phyloP scores from a whole-genome alignment of 2,329 filamentous ascomycete species.

The Colletotrichum tamarilloi region DNA sequence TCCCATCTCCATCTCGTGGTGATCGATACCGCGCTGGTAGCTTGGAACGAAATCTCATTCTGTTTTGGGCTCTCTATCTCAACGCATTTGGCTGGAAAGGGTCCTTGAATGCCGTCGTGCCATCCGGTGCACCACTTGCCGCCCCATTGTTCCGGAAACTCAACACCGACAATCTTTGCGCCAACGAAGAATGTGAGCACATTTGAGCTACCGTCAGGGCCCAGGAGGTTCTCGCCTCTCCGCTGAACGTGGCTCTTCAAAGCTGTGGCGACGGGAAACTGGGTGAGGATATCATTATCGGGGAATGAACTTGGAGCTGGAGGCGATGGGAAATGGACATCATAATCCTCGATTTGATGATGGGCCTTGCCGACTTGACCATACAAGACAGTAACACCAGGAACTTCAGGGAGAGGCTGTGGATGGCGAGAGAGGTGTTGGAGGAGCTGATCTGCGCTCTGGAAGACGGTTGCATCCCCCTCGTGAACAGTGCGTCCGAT shows the following conservation, averaged over 20 bases:
- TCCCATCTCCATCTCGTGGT: constrained; percentile 46
- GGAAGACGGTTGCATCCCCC: constrained; percentile 55
- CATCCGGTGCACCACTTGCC: constrained; percentile 49
- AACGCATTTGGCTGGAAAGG: constrained; percentile 43
- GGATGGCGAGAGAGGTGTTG: constrained; percentile 53
- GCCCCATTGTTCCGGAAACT: constrained; percentile 47
- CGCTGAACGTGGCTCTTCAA: constrained; percentile 48
- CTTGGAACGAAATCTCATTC: constrained; percentile 28
- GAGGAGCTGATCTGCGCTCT: constrained; percentile 48
- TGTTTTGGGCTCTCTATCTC: constrained; percentile 41
- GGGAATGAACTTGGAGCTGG: constrained; percentile 39
- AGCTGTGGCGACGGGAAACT: constrained; percentile 48
- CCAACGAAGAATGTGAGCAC: constrained; percentile 52
- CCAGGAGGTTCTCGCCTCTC: constrained; percentile 45
- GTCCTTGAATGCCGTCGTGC: constrained; percentile 44
- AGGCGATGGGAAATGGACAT: constrained; percentile 50
- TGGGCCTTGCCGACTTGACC: constrained; percentile 41
- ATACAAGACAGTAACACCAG: constrained; percentile 51
- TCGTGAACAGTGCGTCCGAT: constrained; percentile 47
- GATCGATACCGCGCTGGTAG: constrained; percentile 31
- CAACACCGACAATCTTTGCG: constrained; percentile 45
- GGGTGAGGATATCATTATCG: constrained; percentile 38
- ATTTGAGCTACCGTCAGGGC: constrained; percentile 46
- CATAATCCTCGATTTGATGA: constrained; percentile 44
- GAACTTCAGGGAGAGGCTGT: constrained; percentile 50